Percentiles rank a stretch among this genome's conserved stretches.
These are phyloP conservation scores for Aspergillus quadricinctus DNA, from an alignment of 2,329 filamentous ascomycete genomes.

Conservation along the genomic window DNA sequence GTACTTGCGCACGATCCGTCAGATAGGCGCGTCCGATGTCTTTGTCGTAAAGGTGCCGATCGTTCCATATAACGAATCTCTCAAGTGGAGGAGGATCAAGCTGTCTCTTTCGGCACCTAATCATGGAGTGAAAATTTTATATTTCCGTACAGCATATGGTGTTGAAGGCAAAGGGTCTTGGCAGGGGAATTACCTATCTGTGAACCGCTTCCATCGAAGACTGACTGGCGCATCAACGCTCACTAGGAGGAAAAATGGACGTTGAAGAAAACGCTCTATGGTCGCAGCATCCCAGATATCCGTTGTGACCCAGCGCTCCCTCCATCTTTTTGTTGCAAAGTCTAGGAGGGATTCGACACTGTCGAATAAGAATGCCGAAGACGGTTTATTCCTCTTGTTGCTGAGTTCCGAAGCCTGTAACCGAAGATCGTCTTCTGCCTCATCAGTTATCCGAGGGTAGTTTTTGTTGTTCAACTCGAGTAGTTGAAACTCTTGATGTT, in stretches of 20 bases:
- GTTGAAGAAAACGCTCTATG: conserved; percentile 68
- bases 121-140: conserved; percentile 5
- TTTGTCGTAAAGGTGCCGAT: conserved; percentile 68
- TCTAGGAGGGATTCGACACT: conserved; percentile 68
- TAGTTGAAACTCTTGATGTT: conserved; percentile 75
- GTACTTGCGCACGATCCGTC: conserved; percentile 75
- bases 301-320: conserved; percentile 76
- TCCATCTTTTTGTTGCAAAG: conserved; percentile 82
- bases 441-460: conserved; percentile 18
- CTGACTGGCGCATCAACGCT: conserved; percentile 86
- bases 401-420: conserved; percentile 23
- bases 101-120: conserved; percentile 47
- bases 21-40: conserved; percentile 67
- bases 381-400: conserved; percentile 12
- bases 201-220: conserved; percentile 77
- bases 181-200: conserved; percentile 48
- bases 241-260: conserved; percentile 90
- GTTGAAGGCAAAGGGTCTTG: background rate
- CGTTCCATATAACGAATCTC: conserved; percentile 60
- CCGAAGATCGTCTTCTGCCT: conserved; percentile 24
- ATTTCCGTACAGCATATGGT: background rate
- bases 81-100: conserved; percentile 52
- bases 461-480: conserved; percentile 54
- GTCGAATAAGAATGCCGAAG: conserved; percentile 47
- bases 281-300: conserved; percentile 70